Conservation (phyloP, 495 filamentous ascomycete species). For the Lepidopterella palustris region DNA sequence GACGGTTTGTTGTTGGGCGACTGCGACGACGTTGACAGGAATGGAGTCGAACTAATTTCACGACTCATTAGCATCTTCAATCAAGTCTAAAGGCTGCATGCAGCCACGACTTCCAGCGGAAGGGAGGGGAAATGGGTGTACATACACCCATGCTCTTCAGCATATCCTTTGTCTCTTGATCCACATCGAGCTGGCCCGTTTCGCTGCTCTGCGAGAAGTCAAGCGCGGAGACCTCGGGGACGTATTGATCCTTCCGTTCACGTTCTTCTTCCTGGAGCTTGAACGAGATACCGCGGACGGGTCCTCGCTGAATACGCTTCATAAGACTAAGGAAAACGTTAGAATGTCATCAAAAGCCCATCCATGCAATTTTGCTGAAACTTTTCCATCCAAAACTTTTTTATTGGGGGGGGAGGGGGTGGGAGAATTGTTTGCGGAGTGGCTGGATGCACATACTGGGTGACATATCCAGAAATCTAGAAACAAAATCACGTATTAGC, state of each 20-base stretch:
- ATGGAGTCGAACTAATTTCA: constrained; percentile 99
- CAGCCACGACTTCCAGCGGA: too few species aligned
- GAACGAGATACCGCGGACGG: constrained; percentile 99
- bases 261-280: constrained; percentile 99
- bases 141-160: constrained; percentile 96
- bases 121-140: constrained; percentile 29
- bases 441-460: constrained; percentile 56
- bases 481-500: too few species aligned
- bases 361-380: too few species aligned
- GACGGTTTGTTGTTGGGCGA: constrained; percentile 76
- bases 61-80: too few species aligned
- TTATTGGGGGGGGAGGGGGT: too few species aligned
- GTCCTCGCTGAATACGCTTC: constrained; percentile 99
- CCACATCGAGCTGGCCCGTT: constrained; percentile 87
- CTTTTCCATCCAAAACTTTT: too few species aligned
- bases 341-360: too few species aligned
- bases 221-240: constrained; percentile 95
- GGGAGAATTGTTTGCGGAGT: too few species aligned
- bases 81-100: too few species aligned
- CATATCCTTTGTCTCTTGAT: constrained; percentile 94
- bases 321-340: constrained; percentile 41
- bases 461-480: constrained; percentile 99
- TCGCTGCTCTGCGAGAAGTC: constrained; percentile 91
- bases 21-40: constrained; percentile 86
- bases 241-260: constrained; percentile 99